Evolutionary conservation across 148 eudicot species (phyloP), one percentile per base, ranked within the genome.

Genomic region (Tetragonia tetragonoides): DNA sequence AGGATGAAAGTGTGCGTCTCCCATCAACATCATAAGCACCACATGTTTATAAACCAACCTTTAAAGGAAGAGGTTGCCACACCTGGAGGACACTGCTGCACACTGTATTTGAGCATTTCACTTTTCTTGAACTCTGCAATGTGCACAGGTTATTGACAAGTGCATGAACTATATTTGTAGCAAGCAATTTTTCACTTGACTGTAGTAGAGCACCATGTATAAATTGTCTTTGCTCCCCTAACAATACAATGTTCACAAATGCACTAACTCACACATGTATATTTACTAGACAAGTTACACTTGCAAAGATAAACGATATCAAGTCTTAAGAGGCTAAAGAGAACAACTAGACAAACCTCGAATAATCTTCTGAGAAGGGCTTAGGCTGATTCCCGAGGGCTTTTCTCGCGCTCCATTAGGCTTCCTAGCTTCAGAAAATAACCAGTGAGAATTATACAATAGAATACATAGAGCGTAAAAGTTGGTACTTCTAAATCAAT

Each of bases 281-380:
- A 3, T 51, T 42, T 42, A 12, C 16, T 16, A 60, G 47, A 44
- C 37, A 57, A 10, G 62, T 44, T 10, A 24, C 59, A 40, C 14
- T 12, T 69, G 40, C 37, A 61, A 28, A 70, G 20, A 71, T 2
- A 61, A 49, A 57, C 70, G 3, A 51, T 24, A 70, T 75, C 47
- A 68, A 57, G 74, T 65, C 61, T 51, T 24, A n/a, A 6, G 17
- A 0, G 23, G 39, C 60, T 11, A 24, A 10, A 74, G 59, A 47
- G 54, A 42, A 51, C 63, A 42, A 64, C 39, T 24, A 39, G 40
- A 70, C 86, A 61, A 73, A 92, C 99, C 99, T 92, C 84, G 82
- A 24, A 95, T 89, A 57, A 92, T 82, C 80, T 88, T 93, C 59
- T 86, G 91, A 57, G 99, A 91, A n/a, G 97, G 97, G 76, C 97